Evolutionary conservation across 1,139 yeast species (phyloP).

Genomic region (Hyphopichia wangnamkhiaoensis): DNA sequence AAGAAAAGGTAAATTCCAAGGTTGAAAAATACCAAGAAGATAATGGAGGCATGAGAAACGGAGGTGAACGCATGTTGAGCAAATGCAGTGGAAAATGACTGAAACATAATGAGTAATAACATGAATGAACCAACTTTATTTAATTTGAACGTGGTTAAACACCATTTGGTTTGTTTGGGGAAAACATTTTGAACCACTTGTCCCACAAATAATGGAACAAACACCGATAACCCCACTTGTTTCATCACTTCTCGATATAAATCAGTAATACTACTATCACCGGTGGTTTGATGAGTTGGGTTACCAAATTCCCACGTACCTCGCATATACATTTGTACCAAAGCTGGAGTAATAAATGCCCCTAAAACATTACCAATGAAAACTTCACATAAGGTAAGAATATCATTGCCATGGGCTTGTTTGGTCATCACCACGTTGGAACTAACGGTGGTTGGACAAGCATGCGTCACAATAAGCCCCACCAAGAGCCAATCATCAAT

Average conservation of each 20-base stretch:
- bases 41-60: conserved; percentile 67
- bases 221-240: conserved; percentile 80
- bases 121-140: conserved; percentile 76
- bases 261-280: conserved; percentile 48
- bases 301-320: conserved; percentile 78
- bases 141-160: conserved; percentile 57
- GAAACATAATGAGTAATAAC: conserved; percentile 77
- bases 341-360: conserved; percentile 83
- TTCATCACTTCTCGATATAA: conserved; percentile 79
- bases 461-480: conserved; percentile 78
- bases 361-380: conserved; percentile 82
- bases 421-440: conserved; percentile 93
- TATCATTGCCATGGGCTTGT: conserved; percentile 76
- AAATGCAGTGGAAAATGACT: conserved; percentile 87
- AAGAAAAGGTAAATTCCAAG: conserved; percentile 75
- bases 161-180: conserved; percentile 66
- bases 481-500: conserved; percentile 75
- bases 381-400: conserved; percentile 79
- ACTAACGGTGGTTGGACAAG: conserved; percentile 90
- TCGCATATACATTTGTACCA: conserved; percentile 67
- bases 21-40: conserved; percentile 79
- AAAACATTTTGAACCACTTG: conserved; percentile 72
- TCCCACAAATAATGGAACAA: conserved; percentile 86
- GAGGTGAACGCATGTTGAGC: conserved; percentile 74
- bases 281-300: conserved; percentile 57